A percentile compares a stretch with the other conserved stretches of the same genome.
These are phyloP conservation scores for Verticillium longisporum DNA, from an alignment of 2,329 filamentous ascomycete species.

Conservation along the genomic window DNA sequence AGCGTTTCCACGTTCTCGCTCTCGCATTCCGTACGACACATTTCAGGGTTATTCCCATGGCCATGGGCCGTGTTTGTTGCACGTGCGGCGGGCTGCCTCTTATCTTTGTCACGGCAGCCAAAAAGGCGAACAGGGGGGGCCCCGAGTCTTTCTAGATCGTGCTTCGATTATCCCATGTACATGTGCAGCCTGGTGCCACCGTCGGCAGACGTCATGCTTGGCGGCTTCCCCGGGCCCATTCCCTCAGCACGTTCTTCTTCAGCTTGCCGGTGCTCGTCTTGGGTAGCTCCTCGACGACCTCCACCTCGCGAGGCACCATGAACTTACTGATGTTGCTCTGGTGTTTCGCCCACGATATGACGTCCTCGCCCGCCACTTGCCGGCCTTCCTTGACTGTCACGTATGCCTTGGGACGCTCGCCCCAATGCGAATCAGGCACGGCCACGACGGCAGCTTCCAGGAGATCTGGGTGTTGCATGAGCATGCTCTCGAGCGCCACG, in stretches of 20 bases:
- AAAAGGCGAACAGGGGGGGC: background rate
- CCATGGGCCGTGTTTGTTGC: background rate
- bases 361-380: conserved; percentile 52
- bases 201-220: background rate
- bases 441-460: conserved; percentile 89
- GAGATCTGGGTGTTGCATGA: conserved; percentile 80
- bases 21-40: background rate
- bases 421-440: conserved; percentile 85
- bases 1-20: background rate
- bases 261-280: conserved; percentile 98
- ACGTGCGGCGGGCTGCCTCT: background rate
- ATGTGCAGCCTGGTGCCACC: background rate
- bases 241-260: conserved; percentile 85
- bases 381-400: conserved; percentile 71
- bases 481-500: conserved; percentile 83
- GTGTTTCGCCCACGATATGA: conserved; percentile 82
- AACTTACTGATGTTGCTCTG: conserved; percentile 79
- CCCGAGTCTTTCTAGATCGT: background rate
- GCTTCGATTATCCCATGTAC: background rate
- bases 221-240: conserved; percentile 60
- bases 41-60: background rate
- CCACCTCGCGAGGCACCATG: conserved; percentile 71
- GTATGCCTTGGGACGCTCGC: conserved; percentile 92
- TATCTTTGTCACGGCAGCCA: background rate
- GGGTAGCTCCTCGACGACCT: conserved; percentile 79